phyloP scores from a whole-genome alignment of 768 basidiomycete genomes.

The Calvatia gigantea region DNA sequence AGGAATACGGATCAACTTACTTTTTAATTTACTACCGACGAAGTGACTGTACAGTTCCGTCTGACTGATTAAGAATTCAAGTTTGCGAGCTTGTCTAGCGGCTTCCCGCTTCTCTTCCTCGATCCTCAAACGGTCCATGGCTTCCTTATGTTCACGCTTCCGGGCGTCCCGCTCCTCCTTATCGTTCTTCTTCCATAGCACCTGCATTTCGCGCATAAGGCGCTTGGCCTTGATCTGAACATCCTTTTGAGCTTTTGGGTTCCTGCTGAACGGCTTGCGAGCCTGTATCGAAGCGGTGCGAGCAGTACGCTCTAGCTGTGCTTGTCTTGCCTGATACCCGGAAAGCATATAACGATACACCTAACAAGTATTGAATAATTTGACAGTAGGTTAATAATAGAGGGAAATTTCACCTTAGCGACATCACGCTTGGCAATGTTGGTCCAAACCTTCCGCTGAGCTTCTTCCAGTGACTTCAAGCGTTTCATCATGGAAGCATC shows the following conservation, averaged over 20 bases:
- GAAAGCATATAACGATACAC: slow-evolving; percentile 75
- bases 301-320: slow-evolving; percentile 74
- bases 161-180: slow-evolving; percentile 92
- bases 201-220: slow-evolving; percentile 92
- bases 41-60: slow-evolving; percentile 99
- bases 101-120: slow-evolving; percentile 95
- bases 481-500: slow-evolving; percentile 70
- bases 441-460: slow-evolving; percentile 87
- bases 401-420: slow-evolving; percentile 56
- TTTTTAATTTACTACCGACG: slow-evolving; percentile 94
- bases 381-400: background rate
- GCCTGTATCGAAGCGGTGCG: slow-evolving; percentile 74
- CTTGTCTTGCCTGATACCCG: slow-evolving; percentile 62
- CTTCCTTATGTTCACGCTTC: slow-evolving; percentile 93
- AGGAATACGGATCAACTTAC: slow-evolving; percentile 37
- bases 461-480: slow-evolving; percentile 73
- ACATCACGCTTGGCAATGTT: slow-evolving; percentile 84
- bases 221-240: slow-evolving; percentile 81
- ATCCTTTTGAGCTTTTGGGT: slow-evolving; percentile 78
- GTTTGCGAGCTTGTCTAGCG: slow-evolving; percentile 89
- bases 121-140: slow-evolving; percentile 77
- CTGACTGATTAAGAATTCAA: slow-evolving; percentile 98
- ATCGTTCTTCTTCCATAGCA: slow-evolving; percentile 98
- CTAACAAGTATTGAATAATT: slow-evolving; percentile 30
- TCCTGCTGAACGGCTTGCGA: slow-evolving; percentile 68